Base-by-base conservation (phyloP, 768 basidiomycete genomes). In the Bullera alba region DNA sequence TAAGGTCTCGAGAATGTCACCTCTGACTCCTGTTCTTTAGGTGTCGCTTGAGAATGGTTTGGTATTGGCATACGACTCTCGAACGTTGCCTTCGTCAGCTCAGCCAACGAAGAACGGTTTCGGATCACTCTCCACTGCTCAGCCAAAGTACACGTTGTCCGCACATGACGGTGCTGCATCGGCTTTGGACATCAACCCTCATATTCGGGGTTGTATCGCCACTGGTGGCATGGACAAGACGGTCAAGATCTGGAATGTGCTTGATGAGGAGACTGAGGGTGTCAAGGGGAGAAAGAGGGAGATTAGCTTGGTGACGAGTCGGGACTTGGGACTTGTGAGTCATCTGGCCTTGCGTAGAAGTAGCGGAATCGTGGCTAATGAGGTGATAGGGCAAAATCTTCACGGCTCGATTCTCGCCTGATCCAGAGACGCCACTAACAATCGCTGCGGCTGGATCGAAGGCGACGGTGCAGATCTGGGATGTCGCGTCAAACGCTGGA, bases 391-490 rank as follows among this genome's bases (percentile, higher is more conserved):
- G 95, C 74, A 93, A 93, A 77, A 88, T 97, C 5, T 99, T 99
- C 75, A 86, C 91, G 5, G 78, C 84, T 0, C 77, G 80, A 0
- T 97, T 85, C 77, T 96, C 91, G 5, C 93, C 95, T 0, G 93
- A 97, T 68, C 87, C 92, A 63, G 63, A 64, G 7, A 60, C 71
- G 22, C 86, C 91, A 1, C 81, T 96, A 44, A 95, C 87, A 6
- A 73, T 99, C 41, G 93, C 92, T 2, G 91, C 90, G 2, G 93
- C 86, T 26, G 95, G 95, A 12, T 92, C 89, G 2, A 86, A 89
- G 65, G 93, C 88, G 1, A 90, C 85, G 67, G 72, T 99, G 5
- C 93, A 97, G 70, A 77, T 99, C 15, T 99, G 93, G 93, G 93
- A 99, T 64, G 79, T 93, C 34, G 87, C 83, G 8, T 80, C 86